A percentile compares a stretch with the other conserved stretches of the same genome.
phyloP scores from a whole-genome alignment of 1,284 basidiomycete genomes.

The Psilocybe mexicana region DNA sequence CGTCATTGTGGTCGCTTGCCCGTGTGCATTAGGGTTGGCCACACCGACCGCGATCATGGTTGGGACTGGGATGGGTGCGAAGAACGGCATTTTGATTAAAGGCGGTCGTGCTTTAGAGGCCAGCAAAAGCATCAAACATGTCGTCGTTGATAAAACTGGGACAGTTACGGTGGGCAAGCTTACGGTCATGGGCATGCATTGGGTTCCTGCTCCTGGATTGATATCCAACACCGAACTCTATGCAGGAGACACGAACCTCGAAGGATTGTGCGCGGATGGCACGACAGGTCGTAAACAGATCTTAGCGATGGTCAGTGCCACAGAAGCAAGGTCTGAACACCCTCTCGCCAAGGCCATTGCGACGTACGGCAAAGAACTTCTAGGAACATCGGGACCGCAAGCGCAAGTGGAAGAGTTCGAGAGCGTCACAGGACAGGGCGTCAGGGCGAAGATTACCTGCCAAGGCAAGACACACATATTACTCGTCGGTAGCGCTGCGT shows the following conservation, averaged over 20 bases:
- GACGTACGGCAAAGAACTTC: conserved; percentile 70
- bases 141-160: conserved; percentile 97
- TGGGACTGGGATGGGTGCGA: conserved; percentile 95
- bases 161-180: conserved; percentile 87
- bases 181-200: conserved; percentile 70
- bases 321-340: conserved; percentile 93
- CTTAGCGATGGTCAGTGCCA: conserved; percentile 81
- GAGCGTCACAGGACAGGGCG: conserved; percentile 87
- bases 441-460: conserved; percentile 68
- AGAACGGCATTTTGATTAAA: conserved; percentile 98
- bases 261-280: conserved; percentile 60
- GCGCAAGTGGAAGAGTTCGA: conserved; percentile 71
- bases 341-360: conserved; percentile 94
- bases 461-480: conserved; percentile 52
- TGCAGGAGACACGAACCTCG: conserved; percentile 44
- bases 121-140: conserved; percentile 76
- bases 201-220: conserved; percentile 55
- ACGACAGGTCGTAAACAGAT: conserved; percentile 60
- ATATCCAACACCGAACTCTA: conserved; percentile 43
- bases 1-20: conserved; percentile 97
- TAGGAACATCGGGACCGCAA: conserved; percentile 48
- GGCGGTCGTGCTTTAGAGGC: conserved; percentile 94
- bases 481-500: conserved; percentile 75
- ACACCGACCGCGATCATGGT: conserved; percentile 99
- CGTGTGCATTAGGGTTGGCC: conserved; percentile 94